Conservation (phyloP, 2,329 filamentous ascomycete species). For the Metarhizium anisopliae region DNA sequence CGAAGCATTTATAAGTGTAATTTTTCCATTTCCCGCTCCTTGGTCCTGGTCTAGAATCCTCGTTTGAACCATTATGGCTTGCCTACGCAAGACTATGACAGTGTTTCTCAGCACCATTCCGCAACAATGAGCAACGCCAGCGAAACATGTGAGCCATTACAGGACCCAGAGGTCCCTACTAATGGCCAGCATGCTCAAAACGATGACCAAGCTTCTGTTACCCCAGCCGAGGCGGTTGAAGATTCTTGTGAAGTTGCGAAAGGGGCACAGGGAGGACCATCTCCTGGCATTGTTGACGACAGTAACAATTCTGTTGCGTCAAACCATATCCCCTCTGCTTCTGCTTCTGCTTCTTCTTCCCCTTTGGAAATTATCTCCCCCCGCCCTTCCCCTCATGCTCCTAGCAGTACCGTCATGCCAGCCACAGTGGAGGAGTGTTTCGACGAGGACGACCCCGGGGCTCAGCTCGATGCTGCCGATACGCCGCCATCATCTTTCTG, state of each 20-base stretch:
- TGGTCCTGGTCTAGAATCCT: not conserved
- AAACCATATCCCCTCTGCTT: not conserved
- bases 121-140: not conserved
- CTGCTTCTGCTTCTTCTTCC: not conserved
- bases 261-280: not conserved
- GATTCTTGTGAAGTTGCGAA: not conserved
- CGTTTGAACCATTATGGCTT: not conserved
- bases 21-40: not conserved
- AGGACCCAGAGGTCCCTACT: not conserved
- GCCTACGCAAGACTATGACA: not conserved
- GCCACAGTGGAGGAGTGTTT: constrained; percentile 8
- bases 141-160: not conserved
- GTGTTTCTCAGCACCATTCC: not conserved
- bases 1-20: not conserved
- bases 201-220: not conserved
- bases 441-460: constrained; percentile 3
- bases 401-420: not conserved
- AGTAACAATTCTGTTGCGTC: not conserved
- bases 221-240: not conserved
- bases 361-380: constrained; percentile 1
- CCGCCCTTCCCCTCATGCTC: constrained; percentile 1
- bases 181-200: not conserved
- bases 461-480: not conserved
- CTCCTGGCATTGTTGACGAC: not conserved
- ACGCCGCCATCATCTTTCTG: constrained; percentile 4